Percentiles rank a stretch among this genome's conserved stretches.
These are phyloP conservation scores for Candida ulmi DNA, from an alignment of 805 yeast species.

Conservation along the genomic window DNA sequence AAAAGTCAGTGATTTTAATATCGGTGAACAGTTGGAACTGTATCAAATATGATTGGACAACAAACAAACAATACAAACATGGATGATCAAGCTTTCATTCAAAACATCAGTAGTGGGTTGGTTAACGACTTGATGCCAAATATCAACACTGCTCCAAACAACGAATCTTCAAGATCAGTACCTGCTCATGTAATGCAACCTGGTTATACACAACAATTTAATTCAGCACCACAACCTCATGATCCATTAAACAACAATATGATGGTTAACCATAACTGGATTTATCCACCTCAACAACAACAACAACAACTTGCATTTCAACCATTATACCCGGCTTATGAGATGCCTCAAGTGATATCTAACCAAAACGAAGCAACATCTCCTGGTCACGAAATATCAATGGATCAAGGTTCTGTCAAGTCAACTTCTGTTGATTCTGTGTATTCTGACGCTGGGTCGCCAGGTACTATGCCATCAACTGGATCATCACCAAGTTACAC, in stretches of 20 bases:
- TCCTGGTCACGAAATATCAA: no score
- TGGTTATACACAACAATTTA: not conserved
- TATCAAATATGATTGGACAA: not conserved
- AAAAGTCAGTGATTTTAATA: no score
- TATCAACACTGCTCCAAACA: not conserved
- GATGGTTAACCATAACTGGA: not conserved
- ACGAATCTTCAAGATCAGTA: not conserved
- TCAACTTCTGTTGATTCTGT: not conserved
- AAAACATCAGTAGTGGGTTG: not conserved
- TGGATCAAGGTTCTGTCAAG: no score
- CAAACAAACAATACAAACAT: not conserved
- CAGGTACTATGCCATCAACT: conserved; percentile 4
- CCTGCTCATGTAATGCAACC: not conserved
- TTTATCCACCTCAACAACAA: not conserved
- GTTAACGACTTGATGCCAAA: not conserved
- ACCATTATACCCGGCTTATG: not conserved
- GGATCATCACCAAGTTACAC: conserved; percentile 1
- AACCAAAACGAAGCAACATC: no score
- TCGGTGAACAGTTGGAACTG: no score
- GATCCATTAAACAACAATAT: not conserved
- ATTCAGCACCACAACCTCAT: not conserved
- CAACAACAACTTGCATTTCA: not conserved
- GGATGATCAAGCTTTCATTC: not conserved
- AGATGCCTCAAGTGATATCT: no score
- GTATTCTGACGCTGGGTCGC: conserved; percentile 1